Conservation (phyloP, 176 grass and related monocot genomes). For the maize (Zea mays) region Zm-B73-REFERENCE-NAM-5.0 NC_050099.1:38509001-38509500, state of each 20-base stretch:
- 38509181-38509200: constrained; percentile 92
- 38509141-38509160: constrained; percentile 75
- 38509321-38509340: constrained; percentile 77
- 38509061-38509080: background rate
- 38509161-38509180: constrained; percentile 79
- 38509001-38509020: constrained; percentile 68
- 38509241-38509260: constrained; percentile 75
- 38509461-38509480: background rate
- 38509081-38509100: background rate
- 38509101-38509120: background rate
- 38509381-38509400: background rate
- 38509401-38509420: background rate
- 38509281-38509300: constrained; percentile 75
- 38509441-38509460: background rate
- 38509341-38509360: constrained; percentile 65
- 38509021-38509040: constrained; percentile 10
- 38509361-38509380: background rate
- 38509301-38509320: constrained; percentile 60
- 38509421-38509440: background rate
- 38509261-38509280: constrained; percentile 87
- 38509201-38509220: constrained; percentile 86
- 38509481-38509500: background rate
- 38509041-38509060: background rate
- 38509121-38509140: constrained; percentile 1
- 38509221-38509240: constrained; percentile 76